Base-by-base conservation (phyloP, 371 early-diverging fungal species). In the Blastocladiella emersonii region DNA sequence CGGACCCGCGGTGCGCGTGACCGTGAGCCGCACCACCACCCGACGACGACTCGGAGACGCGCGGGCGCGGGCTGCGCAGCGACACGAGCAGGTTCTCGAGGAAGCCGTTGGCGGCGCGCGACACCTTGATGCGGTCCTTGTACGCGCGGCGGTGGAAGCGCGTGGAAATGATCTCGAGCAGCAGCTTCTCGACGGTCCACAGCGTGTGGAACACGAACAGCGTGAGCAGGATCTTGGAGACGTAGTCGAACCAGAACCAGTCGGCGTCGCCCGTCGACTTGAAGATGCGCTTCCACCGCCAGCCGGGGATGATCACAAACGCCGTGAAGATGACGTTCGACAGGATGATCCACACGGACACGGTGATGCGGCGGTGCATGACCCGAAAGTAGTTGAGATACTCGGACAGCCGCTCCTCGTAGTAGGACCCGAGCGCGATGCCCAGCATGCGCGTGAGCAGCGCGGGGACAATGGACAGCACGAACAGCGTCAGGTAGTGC, bases 111-210 rank as follows among this genome's bases (percentile, higher is more conserved):
- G 65, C 67, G n/a, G 53, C 32, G 12, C 61, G 62, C 23, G 36
- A 49, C 34, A 32, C 15, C 23, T n/a, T 17, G 44, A 79, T 62
- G 37, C 80, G 79, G 57, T 79, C 80, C 64, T 71, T 73, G 65
- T 78, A 76, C 21, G 68, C 75, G 32, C 69, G 67, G 62, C 69
- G 67, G 63, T 77, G 79, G 67, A 80, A 80, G 34, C 71, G 67
- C 21, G 72, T 59, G 56, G 74, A 71, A 48, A 74, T 64, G 17
- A 75, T 32, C 51, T 74, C 72, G 23, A 75, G 60, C 36, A 74
- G 25, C 17, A 73, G 48, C 61, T 74, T 74, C 60, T 74, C 69
- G n/a, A 45, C 61, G n/a, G 39, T 41, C 62, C 62, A 62, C 30
- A 62, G 43, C 15, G 62, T 32, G 27, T 36, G n/a, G 27, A 25